Evolutionary conservation across 768 basidiomycete genomes (phyloP), one percentile per base, ranked within the genome.

Genomic region (Hericium alpestre): DNA sequence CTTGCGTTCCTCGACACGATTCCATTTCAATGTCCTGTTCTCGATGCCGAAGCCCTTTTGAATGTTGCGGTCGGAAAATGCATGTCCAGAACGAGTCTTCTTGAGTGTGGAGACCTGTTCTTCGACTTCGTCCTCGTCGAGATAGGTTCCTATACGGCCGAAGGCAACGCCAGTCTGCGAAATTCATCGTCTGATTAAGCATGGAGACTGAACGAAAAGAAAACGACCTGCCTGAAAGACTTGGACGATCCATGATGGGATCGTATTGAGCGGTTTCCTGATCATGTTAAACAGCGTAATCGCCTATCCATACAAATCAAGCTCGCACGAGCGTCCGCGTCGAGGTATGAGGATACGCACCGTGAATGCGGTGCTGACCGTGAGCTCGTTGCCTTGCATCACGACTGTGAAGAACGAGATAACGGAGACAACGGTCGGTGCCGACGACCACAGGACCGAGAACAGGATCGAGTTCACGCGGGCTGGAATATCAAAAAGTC

Each of bases 221-320:
- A 27, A 27, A 27, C 25, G 3, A 27, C 25, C 25, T 27, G 25
- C 25, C 25, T 87, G 85, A 2, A 93, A 75, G 22, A 93, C 73
- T 50, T 88, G 82, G 7, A 93, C 86, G 50, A 88, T 80, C 77
- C 82, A 92, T 8, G 80, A 73, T 0, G 92, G 92, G 50, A 95
- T 83, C 27, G 88, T 77, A 62, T 88, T 89, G 49, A 93, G 72
- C 0, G 92, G 91, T 18, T 74, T 67, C 38, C 86, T 78, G 64
- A 96, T 76, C 93, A 96, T 93, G 50, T 76, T 76, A 69, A 95
- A 95, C 47, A 95, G 69, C 0, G 90, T 80, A 39, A 96, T 87
- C 0, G 91, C 76, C 80, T 86, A 52, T 2, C 18, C 56, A 39
- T 54, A 15, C 1, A 4, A 20, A 52, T 25, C 56, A 18, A 39